Evolutionary conservation across 2,329 filamentous ascomycete species (phyloP), one percentile per base, ranked within the genome.

Genomic region (Penicillium sp.): DNA sequence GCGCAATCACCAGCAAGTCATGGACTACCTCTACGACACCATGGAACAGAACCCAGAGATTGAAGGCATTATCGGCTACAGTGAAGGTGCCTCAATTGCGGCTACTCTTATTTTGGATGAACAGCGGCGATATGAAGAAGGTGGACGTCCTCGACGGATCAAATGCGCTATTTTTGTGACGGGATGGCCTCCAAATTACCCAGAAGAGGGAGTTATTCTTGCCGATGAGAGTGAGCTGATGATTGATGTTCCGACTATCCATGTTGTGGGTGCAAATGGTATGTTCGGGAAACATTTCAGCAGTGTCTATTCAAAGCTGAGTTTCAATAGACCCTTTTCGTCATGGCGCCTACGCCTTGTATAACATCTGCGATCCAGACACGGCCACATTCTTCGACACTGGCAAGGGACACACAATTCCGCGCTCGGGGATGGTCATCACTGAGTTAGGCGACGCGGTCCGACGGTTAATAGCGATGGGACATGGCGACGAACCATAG

Each of bases 381-480:
- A 72, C 64, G 1, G 77, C 77, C 0, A 67, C 70, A 22, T 66
- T 82, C n/a, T 81, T 81, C 43, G 78, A 82, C 47, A 77, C 80
- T 45, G 78, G 76, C 3, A 80, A 80, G 50, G 79, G 78, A 0
- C 79, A 82, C 52, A 80, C 75, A 0, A 62, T 82, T 3, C 78
- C 79, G 0, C 64, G 76, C 2, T 52, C 50, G 5, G 50, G 50
- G 8, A 33, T 39, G 16, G 44, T 52, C 11, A 52, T 52, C 11
- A 33, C 30, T 6, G 50, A 52, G 23, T 31, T 52, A 4, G 50
- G 29, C 2, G 41, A 51, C 34, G 47, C 48, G 3, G 35, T 52
- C 12, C 45, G 50, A 10, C 37, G 44, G 6, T 18, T 52, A 11
- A 39, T 47, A 6, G 32, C 39, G 6, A 45, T 37, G 31, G 32